Evolutionary conservation across 1,139 yeast genomes (phyloP).

Genomic region (Yamadazyma epiphylla): DNA sequence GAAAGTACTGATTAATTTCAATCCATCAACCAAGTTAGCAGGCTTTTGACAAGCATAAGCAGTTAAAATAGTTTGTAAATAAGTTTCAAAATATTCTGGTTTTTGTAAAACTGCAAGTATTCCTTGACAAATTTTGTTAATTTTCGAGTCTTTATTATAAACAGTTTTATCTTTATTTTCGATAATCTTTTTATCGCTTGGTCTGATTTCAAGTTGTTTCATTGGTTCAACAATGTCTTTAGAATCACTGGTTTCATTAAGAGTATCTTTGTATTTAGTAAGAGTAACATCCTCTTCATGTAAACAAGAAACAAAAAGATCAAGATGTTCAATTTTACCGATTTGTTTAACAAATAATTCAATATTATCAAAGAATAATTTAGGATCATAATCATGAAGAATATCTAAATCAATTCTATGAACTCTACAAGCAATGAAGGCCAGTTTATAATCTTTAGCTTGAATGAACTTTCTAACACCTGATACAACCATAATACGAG

Average conservation of each 20-base stretch:
- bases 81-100: constrained; percentile 52
- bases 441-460: constrained; percentile 55
- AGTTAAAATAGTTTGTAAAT: constrained; percentile 77
- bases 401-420: constrained; percentile 91
- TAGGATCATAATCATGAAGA: constrained; percentile 82
- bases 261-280: constrained; percentile 81
- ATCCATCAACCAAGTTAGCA: constrained; percentile 75
- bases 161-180: constrained; percentile 28
- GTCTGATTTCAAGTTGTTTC: constrained; percentile 3
- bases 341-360: constrained; percentile 72
- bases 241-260: constrained; percentile 15
- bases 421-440: constrained; percentile 80
- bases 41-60: constrained; percentile 93
- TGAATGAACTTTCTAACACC: constrained; percentile 74
- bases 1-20: constrained; percentile 54
- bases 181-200: constrained; percentile 18
- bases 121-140: constrained; percentile 74
- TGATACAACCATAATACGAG: constrained; percentile 85
- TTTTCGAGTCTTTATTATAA: constrained; percentile 50
- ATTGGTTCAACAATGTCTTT: constrained; percentile 3
- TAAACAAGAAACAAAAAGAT: constrained; percentile 81
- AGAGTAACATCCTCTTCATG: constrained; percentile 82
- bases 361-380: constrained; percentile 57
- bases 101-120: constrained; percentile 54
- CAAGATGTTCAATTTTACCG: constrained; percentile 70